These are phyloP conservation scores for Chaetomium fimeti DNA, from an alignment of 495 filamentous ascomycete species.

Conservation along the genomic window DNA sequence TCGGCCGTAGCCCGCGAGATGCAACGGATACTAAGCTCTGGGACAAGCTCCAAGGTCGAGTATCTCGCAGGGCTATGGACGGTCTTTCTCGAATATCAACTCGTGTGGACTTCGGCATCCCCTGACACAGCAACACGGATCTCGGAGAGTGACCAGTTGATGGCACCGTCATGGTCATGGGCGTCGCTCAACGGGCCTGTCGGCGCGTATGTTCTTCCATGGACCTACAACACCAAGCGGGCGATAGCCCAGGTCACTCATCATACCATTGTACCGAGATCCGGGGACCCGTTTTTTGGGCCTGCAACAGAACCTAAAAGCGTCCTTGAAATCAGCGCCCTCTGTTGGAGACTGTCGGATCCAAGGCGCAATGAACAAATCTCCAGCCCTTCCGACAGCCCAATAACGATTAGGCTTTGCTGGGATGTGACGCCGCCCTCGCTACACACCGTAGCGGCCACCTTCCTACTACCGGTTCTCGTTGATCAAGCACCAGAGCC, in stretches of 20 bases:
- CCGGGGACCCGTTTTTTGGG: not conserved
- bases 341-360: not conserved
- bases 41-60: not conserved
- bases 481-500: not conserved
- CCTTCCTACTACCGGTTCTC: not conserved
- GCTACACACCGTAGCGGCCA: not conserved
- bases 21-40: not conserved
- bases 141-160: not conserved
- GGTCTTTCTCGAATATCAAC: not conserved
- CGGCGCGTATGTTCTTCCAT: too few species aligned
- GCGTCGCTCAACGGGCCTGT: conserved; percentile 1
- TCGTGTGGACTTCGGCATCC: not conserved
- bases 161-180: conserved; percentile 5
- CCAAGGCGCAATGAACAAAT: not conserved
- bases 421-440: not conserved
- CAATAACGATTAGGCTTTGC: not conserved
- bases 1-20: not conserved
- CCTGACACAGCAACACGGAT: not conserved
- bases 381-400: not conserved
- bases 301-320: not conserved
- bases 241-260: not conserved
- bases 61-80: not conserved
- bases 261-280: not conserved
- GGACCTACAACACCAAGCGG: too few species aligned
- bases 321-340: not conserved